phyloP scores from a whole-genome alignment of 306 rosid genomes.

The Albizia julibrissin region DNA sequence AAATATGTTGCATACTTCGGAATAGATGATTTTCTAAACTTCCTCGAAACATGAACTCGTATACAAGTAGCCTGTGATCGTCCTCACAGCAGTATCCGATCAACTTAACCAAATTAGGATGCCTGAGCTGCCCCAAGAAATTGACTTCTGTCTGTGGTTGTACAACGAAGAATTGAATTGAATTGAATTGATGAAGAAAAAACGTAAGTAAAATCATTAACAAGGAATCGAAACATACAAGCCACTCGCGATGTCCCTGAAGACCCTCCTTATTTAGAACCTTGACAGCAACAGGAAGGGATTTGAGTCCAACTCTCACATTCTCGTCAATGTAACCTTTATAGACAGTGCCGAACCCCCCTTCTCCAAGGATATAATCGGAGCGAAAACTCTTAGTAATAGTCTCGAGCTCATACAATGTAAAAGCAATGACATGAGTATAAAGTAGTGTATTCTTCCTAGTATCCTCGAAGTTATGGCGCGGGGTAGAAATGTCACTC shows the following conservation, averaged over 20 bases:
- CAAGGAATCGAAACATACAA: slow-evolving; percentile 47
- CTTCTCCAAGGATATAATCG: slow-evolving; percentile 92
- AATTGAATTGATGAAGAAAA: neutral
- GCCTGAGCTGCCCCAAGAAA: slow-evolving; percentile 96
- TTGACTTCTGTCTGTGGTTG: slow-evolving; percentile 84
- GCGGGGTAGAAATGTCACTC: slow-evolving; percentile 92
- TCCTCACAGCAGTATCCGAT: slow-evolving; percentile 99
- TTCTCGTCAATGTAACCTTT: slow-evolving; percentile 98
- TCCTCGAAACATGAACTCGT: slow-evolving; percentile 98
- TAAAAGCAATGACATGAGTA: slow-evolving; percentile 88
- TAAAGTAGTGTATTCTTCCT: slow-evolving; percentile 77
- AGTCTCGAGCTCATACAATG: slow-evolving; percentile 92
- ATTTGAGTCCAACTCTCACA: slow-evolving; percentile 92
- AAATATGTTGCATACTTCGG: slow-evolving; percentile 68
- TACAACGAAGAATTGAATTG: neutral
- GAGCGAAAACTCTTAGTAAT: slow-evolving; percentile 94
- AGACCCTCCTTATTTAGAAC: slow-evolving; percentile 96
- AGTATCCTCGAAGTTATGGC: slow-evolving; percentile 67
- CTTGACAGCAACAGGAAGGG: slow-evolving; percentile 95
- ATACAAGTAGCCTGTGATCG: slow-evolving; percentile 92
- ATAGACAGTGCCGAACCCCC: slow-evolving; percentile 98
- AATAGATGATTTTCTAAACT: slow-evolving; percentile 95
- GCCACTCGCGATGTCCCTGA: slow-evolving; percentile 99
- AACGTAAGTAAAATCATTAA: neutral
- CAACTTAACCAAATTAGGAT: slow-evolving; percentile 94